These are phyloP conservation scores for Cercospora zeae-maydis DNA, from an alignment of 2,329 filamentous ascomycete genomes.

Conservation along the genomic window DNA sequence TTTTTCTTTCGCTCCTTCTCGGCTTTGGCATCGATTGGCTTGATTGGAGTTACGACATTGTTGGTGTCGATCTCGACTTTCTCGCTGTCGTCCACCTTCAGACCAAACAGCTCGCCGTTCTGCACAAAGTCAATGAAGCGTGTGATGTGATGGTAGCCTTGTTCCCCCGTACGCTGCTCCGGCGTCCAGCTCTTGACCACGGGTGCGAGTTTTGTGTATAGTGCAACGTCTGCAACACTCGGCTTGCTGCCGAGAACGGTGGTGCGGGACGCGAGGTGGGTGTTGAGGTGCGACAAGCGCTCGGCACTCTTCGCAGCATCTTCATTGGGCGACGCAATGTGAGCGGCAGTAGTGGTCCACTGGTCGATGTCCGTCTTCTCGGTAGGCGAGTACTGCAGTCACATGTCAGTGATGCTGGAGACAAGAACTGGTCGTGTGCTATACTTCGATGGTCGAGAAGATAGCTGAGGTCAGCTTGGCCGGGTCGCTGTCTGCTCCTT, in stretches of 20 bases:
- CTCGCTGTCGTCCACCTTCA: constrained; percentile 66
- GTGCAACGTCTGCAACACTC: constrained; percentile 77
- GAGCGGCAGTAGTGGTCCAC: constrained; percentile 76
- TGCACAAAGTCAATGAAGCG: constrained; percentile 93
- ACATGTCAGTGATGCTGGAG: neutral
- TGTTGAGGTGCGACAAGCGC: constrained; percentile 76
- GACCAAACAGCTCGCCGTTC: constrained; percentile 69
- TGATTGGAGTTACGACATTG: constrained; percentile 81
- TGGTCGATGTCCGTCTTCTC: constrained; percentile 86
- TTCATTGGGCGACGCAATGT: constrained; percentile 60
- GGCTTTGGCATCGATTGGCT: constrained; percentile 83
- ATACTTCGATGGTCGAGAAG: constrained; percentile 35
- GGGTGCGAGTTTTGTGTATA: constrained; percentile 75
- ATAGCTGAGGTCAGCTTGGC: constrained; percentile 36
- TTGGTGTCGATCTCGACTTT: constrained; percentile 77
- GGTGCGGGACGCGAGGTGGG: constrained; percentile 80
- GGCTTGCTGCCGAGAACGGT: constrained; percentile 88
- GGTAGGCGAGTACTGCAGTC: constrained; percentile 62
- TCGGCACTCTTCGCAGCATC: constrained; percentile 56
- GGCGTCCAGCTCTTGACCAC: constrained; percentile 73
- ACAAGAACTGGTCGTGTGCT: constrained; percentile 11
- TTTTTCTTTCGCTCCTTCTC: constrained; percentile 97
- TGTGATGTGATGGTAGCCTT: constrained; percentile 86
- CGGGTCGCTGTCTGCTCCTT: constrained; percentile 32
- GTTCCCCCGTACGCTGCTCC: constrained; percentile 84